Conservation (phyloP, 1,284 basidiomycete genomes). For the Salmacisia buchloeana region DNA sequence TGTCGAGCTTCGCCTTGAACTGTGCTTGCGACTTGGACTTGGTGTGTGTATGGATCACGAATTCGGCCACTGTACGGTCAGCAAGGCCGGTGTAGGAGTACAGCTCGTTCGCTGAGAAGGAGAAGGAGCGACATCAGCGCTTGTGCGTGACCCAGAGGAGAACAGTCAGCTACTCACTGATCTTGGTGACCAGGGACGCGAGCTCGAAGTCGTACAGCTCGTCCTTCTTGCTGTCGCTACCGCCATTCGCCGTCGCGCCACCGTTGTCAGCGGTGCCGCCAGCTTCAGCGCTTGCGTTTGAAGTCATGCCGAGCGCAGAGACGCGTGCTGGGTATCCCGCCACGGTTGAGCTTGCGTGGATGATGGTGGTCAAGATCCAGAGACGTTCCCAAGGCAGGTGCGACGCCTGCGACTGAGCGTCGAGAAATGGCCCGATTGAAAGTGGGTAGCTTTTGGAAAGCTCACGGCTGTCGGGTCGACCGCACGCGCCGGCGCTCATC, state of each 20-base stretch:
- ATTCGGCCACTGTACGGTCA: constrained; percentile 91
- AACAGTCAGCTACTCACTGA: constrained; percentile 14
- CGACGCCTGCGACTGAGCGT: no score
- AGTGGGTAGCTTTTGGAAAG: no score
- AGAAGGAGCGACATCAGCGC: neutral
- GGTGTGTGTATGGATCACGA: constrained; percentile 86
- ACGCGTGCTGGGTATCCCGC: no score
- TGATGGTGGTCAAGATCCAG: no score
- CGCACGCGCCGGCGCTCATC: no score
- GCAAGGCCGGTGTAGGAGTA: constrained; percentile 60
- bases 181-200: constrained; percentile 44
- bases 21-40: constrained; percentile 67
- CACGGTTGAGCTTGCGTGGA: no score
- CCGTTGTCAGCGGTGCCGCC: no score
- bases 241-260: neutral
- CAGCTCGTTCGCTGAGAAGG: constrained; percentile 28
- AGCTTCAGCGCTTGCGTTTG: neutral
- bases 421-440: no score
- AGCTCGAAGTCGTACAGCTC: constrained; percentile 48
- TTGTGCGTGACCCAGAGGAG: neutral
- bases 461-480: no score
- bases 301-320: neutral
- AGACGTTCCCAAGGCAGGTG: no score
- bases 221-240: constrained; percentile 1
- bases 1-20: constrained; percentile 77